phyloP scores from a whole-genome alignment of 2,329 filamentous ascomycete genomes.

The Cladobotryum mycophilum region DNA sequence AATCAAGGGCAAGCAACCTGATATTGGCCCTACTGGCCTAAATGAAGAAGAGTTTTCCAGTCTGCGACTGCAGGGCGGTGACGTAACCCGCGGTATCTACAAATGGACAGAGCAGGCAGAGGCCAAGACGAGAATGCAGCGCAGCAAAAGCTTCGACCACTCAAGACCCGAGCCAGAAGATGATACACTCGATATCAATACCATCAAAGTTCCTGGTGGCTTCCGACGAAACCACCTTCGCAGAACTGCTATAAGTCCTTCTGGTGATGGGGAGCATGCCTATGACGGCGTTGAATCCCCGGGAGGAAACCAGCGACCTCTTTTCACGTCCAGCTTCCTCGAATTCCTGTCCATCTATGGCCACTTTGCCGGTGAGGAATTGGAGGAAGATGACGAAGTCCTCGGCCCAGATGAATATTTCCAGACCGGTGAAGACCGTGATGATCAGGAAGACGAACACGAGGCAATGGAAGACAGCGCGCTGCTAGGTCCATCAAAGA shows the following conservation, averaged over 20 bases:
- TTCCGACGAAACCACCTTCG: slow-evolving; percentile 88
- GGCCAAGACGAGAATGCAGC: slow-evolving; percentile 58
- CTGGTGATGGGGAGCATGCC: slow-evolving; percentile 24
- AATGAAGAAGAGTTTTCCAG: slow-evolving; percentile 87
- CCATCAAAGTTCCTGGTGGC: slow-evolving; percentile 88
- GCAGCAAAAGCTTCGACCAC: slow-evolving; percentile 84
- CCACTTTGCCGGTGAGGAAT: slow-evolving; percentile 93
- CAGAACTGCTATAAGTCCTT: slow-evolving; percentile 61
- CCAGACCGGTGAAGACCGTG: slow-evolving; percentile 65
- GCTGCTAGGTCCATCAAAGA: slow-evolving; percentile 68
- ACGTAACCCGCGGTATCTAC: slow-evolving; percentile 92
- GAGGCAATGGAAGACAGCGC: slow-evolving; percentile 86
- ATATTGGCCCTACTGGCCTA: slow-evolving; percentile 29
- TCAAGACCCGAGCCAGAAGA: slow-evolving; percentile 72
- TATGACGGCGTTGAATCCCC: slow-evolving; percentile 32
- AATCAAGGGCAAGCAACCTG: slow-evolving; percentile 49
- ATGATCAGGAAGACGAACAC: slow-evolving; percentile 58
- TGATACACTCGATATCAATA: slow-evolving; percentile 76
- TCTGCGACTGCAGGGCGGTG: slow-evolving; percentile 84
- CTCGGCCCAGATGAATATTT: slow-evolving; percentile 87
- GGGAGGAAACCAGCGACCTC: slow-evolving; percentile 34
- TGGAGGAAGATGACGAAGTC: slow-evolving; percentile 93
- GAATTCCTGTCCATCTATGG: slow-evolving; percentile 94
- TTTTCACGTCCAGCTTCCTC: slow-evolving; percentile 88
- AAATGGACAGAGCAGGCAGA: slow-evolving; percentile 91